Percentiles rank a stretch among this genome's conserved stretches.
These are phyloP conservation scores for Cladosporium colombiae DNA, from an alignment of 2,329 filamentous ascomycete genomes.

Conservation along the genomic window DNA sequence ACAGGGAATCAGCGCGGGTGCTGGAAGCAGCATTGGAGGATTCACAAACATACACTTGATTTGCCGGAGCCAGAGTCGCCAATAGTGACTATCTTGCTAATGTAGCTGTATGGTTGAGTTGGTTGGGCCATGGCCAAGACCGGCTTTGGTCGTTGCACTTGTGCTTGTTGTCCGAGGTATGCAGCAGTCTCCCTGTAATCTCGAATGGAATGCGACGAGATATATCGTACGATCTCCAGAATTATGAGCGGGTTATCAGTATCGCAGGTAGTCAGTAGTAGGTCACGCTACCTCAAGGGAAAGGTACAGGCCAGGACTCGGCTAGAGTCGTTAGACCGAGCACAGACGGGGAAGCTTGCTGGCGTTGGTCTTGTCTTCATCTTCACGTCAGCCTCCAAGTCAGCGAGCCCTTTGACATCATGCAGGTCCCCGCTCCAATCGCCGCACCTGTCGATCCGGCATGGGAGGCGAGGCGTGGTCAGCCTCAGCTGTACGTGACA, in stretches of 20 bases:
- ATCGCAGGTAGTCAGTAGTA: background rate
- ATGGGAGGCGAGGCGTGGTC: background rate
- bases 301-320: slow-evolving; percentile 2
- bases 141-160: background rate
- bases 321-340: background rate
- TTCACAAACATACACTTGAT: slow-evolving; percentile 60
- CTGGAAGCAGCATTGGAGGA: slow-evolving; percentile 3
- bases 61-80: slow-evolving; percentile 97
- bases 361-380: background rate
- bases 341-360: slow-evolving; percentile 16
- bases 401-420: slow-evolving; percentile 12
- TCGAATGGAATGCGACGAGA: background rate
- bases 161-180: background rate
- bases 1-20: slow-evolving; percentile 19
- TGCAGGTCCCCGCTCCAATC: slow-evolving; percentile 18
- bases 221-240: background rate
- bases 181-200: background rate
- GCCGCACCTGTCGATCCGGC: background rate
- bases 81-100: slow-evolving; percentile 97
- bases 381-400: background rate
- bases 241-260: background rate
- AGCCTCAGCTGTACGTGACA: background rate
- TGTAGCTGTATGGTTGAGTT: slow-evolving; percentile 86
- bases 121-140: slow-evolving; percentile 19
- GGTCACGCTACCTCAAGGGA: slow-evolving; percentile 5